Conservation (phyloP, 202 grass and related monocot species). For the Saccharum hybrid region DNA sequence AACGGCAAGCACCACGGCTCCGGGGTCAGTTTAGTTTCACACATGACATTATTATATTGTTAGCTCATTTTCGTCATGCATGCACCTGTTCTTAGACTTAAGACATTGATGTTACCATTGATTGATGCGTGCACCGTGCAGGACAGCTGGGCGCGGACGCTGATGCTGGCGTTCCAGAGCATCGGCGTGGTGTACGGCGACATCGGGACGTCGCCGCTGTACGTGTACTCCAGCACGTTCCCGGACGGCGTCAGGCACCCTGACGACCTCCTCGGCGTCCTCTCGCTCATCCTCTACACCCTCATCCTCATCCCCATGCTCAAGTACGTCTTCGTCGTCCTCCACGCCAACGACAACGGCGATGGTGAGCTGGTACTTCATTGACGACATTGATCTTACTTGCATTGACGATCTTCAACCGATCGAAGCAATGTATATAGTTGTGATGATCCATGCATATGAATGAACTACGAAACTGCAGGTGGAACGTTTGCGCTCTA, state of each 20-base stretch:
- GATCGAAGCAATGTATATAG: too few species aligned
- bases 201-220: constrained; percentile 83
- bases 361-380: constrained; percentile 53
- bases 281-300: constrained; percentile 81
- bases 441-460: too few species aligned
- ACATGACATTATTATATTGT: too few species aligned
- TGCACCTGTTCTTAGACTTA: not conserved
- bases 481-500: constrained; percentile 90
- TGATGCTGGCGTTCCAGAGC: constrained; percentile 76
- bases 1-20: constrained; percentile 46
- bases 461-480: not conserved
- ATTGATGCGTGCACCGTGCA: not conserved
- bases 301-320: constrained; percentile 69
- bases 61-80: not conserved
- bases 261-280: constrained; percentile 69
- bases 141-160: constrained; percentile 57
- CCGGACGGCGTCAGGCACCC: constrained; percentile 53
- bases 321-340: constrained; percentile 81
- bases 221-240: constrained; percentile 75
- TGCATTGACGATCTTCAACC: not conserved
- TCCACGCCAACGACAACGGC: constrained; percentile 80
- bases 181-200: constrained; percentile 84
- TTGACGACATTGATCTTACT: not conserved
- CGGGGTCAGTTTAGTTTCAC: not conserved
- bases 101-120: not conserved